Conservation (phyloP, 2,329 filamentous ascomycete species). For the Fusarium fracticaudum region DNA sequence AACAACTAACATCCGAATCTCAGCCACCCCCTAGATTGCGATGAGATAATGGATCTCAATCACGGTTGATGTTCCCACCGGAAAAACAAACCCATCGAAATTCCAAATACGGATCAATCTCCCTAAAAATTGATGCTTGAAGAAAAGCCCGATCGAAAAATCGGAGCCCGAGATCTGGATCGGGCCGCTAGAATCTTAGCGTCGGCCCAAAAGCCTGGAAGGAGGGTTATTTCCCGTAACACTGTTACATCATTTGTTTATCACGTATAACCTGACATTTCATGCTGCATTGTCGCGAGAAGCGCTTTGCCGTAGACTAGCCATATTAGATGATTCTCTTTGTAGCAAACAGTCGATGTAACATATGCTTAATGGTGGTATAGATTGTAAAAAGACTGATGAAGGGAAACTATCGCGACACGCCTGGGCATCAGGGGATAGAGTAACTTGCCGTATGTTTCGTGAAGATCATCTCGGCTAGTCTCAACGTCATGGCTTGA, state of each 20-base stretch:
- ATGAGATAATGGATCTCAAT: background rate
- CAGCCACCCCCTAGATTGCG: background rate
- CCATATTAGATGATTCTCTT: background rate
- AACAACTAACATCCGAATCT: accelerated
- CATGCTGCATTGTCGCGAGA: background rate
- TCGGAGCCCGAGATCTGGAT: conserved; percentile 9
- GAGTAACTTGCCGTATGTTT: background rate
- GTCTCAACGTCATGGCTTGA: background rate
- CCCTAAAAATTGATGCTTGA: background rate
- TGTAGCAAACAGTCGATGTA: background rate
- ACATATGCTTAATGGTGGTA: background rate
- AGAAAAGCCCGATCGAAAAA: background rate
- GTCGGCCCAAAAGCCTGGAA: background rate
- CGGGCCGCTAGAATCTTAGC: conserved; percentile 10
- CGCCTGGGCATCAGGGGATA: background rate
- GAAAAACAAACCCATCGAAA: background rate
- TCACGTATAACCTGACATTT: background rate
- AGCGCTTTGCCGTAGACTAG: background rate
- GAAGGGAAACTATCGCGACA: background rate
- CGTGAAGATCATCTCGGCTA: background rate
- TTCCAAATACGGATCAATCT: background rate
- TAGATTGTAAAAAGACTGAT: background rate
- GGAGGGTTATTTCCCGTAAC: background rate
- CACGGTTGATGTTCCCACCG: background rate
- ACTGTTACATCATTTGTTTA: background rate